These are phyloP conservation scores for Metschnikowia cubensis DNA, from an alignment of 805 yeast species.

Conservation along the genomic window DNA sequence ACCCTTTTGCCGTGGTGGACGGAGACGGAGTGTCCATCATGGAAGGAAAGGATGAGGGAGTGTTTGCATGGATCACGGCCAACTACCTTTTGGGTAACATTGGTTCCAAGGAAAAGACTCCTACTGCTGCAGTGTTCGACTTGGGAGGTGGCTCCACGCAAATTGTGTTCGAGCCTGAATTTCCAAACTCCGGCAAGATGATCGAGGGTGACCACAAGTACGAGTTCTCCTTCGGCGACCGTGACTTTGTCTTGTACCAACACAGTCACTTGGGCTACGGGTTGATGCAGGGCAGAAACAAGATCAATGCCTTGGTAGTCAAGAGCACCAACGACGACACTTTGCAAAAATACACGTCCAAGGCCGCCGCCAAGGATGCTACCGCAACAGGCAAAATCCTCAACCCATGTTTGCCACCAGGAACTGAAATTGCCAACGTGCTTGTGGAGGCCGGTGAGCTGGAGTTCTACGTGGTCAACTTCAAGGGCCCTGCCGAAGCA, in stretches of 20 bases:
- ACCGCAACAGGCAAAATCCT: constrained; percentile 45
- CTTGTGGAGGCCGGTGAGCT: constrained; percentile 50
- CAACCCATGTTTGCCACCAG: constrained; percentile 90
- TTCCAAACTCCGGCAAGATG: constrained; percentile 55
- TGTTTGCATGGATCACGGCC: constrained; percentile 97
- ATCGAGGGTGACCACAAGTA: constrained; percentile 86
- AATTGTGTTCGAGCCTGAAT: constrained; percentile 95
- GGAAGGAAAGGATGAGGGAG: constrained; percentile 98
- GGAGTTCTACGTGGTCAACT: constrained; percentile 49
- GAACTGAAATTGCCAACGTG: constrained; percentile 54
- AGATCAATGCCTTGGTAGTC: constrained; percentile 66
- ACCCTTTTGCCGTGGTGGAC: constrained; percentile 88
- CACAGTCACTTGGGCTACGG: constrained; percentile 96
- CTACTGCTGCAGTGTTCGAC: constrained; percentile 96
- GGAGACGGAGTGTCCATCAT: constrained; percentile 86
- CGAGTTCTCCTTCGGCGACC: constrained; percentile 73
- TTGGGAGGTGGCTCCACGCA: constrained; percentile 99
- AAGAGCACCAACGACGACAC: constrained; percentile 37
- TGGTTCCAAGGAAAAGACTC: constrained; percentile 67
- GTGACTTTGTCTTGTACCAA: constrained; percentile 80
- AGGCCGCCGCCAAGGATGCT: constrained; percentile 35
- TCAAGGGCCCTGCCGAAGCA: constrained; percentile 60
- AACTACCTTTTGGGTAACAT: constrained; percentile 91
- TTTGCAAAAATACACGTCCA: constrained; percentile 22
- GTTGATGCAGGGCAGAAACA: constrained; percentile 87